Conservation (phyloP, 805 yeast species). For the Ogataea trehaloabstinens region DNA sequence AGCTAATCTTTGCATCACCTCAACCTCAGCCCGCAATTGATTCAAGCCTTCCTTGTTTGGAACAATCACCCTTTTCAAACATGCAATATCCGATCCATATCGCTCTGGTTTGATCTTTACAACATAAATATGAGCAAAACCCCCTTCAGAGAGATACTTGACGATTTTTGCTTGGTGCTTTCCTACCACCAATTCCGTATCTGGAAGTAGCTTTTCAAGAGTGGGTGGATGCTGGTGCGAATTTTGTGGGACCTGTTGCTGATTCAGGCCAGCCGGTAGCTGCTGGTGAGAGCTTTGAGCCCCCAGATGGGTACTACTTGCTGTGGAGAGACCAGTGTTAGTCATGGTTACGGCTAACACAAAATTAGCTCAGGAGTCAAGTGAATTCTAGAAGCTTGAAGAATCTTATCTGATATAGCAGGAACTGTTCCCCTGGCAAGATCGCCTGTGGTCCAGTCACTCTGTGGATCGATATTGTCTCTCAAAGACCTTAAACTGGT, state of each 20-base stretch:
- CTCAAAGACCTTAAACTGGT: no score
- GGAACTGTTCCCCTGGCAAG: no score
- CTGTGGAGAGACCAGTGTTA: not conserved
- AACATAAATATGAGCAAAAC: constrained; percentile 77
- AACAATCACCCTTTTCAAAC: constrained; percentile 72
- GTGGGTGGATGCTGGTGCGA: constrained; percentile 4
- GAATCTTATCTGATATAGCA: no score
- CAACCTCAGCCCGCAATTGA: constrained; percentile 70
- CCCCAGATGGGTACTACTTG: not conserved
- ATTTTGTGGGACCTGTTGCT: constrained; percentile 4
- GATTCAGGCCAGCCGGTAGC: no score
- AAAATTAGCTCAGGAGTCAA: no score
- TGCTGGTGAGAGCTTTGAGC: not conserved
- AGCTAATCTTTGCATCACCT: constrained; percentile 67
- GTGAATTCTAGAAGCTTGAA: no score
- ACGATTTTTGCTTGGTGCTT: constrained; percentile 43
- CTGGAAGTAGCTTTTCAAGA: constrained; percentile 34
- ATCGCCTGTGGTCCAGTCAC: no score
- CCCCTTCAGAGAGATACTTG: constrained; percentile 54
- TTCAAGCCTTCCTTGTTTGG: constrained; percentile 67
- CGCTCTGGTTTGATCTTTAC: constrained; percentile 54
- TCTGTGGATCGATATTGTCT: no score
- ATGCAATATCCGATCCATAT: constrained; percentile 49
- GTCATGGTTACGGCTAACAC: no score
- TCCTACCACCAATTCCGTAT: constrained; percentile 50